Evolutionary conservation across 805 yeast genomes (phyloP), one percentile per base, ranked within the genome.

Genomic region (Myxozyma vanderwaltii): DNA sequence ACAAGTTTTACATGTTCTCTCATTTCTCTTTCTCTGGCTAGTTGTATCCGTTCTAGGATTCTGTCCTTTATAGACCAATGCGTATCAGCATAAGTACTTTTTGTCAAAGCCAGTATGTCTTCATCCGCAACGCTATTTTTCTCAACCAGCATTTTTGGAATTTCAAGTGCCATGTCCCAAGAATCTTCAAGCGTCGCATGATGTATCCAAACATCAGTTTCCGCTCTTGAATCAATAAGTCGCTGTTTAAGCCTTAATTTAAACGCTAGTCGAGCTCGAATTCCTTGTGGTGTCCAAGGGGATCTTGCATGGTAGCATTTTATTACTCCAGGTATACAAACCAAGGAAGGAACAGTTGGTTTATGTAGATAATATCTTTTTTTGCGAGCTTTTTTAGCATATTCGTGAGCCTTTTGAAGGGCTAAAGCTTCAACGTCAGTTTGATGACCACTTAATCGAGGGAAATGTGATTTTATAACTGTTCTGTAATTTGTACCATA

Each of bases 101-200:
- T 21, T 15, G 44, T 36, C 26, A 35, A 48, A 31, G 31, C 48
- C 33, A 31, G n/a, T 12, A 51, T 17, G n/a, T 5, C 38, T 4
- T 13, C 17, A n/a, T 29, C 33, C 33, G 24, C n/a, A 7, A 39
- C 27, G 24, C 35, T 19, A n/a, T 26, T 15, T 23, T 19, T 15
- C 21, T 17, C 26, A 23, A 17, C 15, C 47, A 27, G 19, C 44
- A 41, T 27, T 12, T 27, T 23, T 24, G 50, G 36, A 6, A 31
- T n/a, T n/a, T 36, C 56, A 19, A 26, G 23, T 5, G 41, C 24
- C 49, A 36, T 35, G 21, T 48, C 51, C 51, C 51, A 48, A 7
- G 45, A 40, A 39, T 46, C 52, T 33, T 54, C 57, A 15, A 27
- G 39, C 17, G 17, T 19, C 15, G 57, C 57, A 17, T 17, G 31